These are phyloP conservation scores for Penicillium herquei DNA, from an alignment of 495 filamentous ascomycete genomes.

Conservation along the genomic window DNA sequence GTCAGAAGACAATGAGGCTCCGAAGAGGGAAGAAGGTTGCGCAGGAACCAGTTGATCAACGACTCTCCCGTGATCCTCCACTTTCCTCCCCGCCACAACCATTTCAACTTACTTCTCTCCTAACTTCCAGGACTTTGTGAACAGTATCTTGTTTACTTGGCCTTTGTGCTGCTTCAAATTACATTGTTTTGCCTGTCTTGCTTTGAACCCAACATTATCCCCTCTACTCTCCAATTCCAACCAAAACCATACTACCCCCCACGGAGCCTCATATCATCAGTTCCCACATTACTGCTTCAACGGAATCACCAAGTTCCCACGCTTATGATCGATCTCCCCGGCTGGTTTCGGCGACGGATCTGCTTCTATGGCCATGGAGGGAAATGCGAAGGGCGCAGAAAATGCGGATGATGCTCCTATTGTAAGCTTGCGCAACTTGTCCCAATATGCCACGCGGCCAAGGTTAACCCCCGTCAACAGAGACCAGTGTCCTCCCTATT, in stretches of 20 bases:
- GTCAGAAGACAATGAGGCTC: slow-evolving; percentile 3
- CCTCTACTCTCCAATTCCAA: background rate
- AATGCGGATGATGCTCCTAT: slow-evolving; percentile 45
- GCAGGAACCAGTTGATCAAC: slow-evolving; percentile 29
- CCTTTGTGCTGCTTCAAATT: slow-evolving; percentile 15
- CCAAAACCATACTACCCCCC: background rate
- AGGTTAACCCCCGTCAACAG: slow-evolving; percentile 27
- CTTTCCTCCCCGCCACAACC: slow-evolving; percentile 30
- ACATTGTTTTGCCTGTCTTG: background rate
- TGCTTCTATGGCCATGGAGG: slow-evolving; percentile 40
- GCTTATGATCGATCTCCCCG: slow-evolving; percentile 34
- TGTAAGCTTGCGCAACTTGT: slow-evolving; percentile 37
- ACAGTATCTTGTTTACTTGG: slow-evolving; percentile 8
- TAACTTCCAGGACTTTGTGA: slow-evolving; percentile 6
- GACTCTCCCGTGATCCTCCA: slow-evolving; percentile 32
- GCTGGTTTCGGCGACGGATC: slow-evolving; percentile 24
- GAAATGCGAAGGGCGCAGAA: slow-evolving; percentile 34
- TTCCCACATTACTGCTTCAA: background rate
- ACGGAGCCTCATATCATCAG: slow-evolving; percentile 5
- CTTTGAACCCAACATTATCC: background rate
- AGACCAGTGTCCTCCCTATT: slow-evolving; percentile 87
- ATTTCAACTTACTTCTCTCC: slow-evolving; percentile 16
- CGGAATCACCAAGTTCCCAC: slow-evolving; percentile 6
- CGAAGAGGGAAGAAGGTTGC: slow-evolving; percentile 16
- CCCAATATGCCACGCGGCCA: slow-evolving; percentile 12